Base-by-base conservation (phyloP, 176 grass and related monocot genomes). In the Dactylis glomerata region DNA sequence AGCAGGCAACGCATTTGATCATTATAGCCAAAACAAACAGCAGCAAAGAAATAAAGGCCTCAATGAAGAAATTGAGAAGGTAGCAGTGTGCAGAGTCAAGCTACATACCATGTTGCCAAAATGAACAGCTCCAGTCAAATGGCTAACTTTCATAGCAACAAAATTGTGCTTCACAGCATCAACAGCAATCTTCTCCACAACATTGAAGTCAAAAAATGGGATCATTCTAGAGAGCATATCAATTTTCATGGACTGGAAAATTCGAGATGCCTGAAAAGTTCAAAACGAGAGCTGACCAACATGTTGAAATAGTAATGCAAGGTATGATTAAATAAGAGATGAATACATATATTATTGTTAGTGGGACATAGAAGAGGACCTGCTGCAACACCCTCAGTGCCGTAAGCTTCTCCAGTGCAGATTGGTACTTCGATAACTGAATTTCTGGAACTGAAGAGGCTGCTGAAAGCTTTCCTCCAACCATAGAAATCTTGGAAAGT, bases 171-270 rank as follows among this genome's bases (percentile, higher is more conserved):
- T 99, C 37, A 96, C 93, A 41, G 93, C 93, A 94, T 96, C 93
- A 64, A 99, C 96, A 83, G 93, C 89, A 20, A 96, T 91, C 77
- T 92, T 99, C 86, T 99, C 96, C 38, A 99, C 88, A 54, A 86
- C 77, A 71, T 88, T 70, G 26, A 99, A 96, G 19, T 96, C 88
- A 62, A 96, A 99, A 61, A 99, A 99, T 0, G 96, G 96, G 23
- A 99, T 96, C 88, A 96, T 92, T 83, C 68, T 99, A 80, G 93
- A 99, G 51, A 99, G 84, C 88, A 85, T 92, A 40, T 94, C 84
- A 28, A 99, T 96, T 79, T 94, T 96, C 82, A 99, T 88, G n/a
- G 96, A 92, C 79, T 99, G 91, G 82, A 94, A 99, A 44, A 99
- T 92, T 22, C 15, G 86, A 55, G 91, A 93, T 14, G 89, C 93